Evolutionary conservation across 2,329 filamentous ascomycete species (phyloP).

Genomic region (Penicillium sp.): DNA sequence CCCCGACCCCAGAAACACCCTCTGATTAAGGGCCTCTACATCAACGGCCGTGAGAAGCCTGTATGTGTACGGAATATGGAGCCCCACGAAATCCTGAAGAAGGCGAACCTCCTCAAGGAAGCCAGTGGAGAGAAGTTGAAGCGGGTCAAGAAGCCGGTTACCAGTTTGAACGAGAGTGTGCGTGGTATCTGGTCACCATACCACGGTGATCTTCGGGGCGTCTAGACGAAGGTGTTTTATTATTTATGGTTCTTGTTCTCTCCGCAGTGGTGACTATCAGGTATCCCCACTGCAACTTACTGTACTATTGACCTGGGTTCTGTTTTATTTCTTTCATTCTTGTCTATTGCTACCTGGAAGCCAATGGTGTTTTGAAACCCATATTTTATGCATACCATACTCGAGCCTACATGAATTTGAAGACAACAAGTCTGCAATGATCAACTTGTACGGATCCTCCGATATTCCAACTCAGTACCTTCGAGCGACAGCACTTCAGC

Average conservation of each 20-base stretch:
- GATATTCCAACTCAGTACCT: no score
- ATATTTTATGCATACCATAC: conserved; percentile 25
- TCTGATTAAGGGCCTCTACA: conserved; percentile 82
- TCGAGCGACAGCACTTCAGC: no score
- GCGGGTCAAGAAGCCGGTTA: conserved; percentile 57
- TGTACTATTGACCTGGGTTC: conserved; percentile 29
- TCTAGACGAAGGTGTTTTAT: conserved; percentile 34
- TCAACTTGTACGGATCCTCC: neutral
- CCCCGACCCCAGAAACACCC: conserved; percentile 89
- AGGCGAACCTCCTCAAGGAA: conserved; percentile 55
- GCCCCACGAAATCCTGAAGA: conserved; percentile 74
- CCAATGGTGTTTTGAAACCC: conserved; percentile 11
- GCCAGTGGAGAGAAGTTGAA: conserved; percentile 50
- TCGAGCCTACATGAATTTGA: conserved; percentile 11
- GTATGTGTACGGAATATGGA: conserved; percentile 88
- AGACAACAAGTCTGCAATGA: neutral
- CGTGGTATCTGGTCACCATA: conserved; percentile 64
- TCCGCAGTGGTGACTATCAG: conserved; percentile 7
- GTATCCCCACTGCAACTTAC: conserved; percentile 17
- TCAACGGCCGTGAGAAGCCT: conserved; percentile 82
- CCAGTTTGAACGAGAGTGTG: conserved; percentile 61
- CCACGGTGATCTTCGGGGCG: conserved; percentile 53
- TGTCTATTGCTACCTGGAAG: conserved; percentile 14
- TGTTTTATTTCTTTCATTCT: conserved; percentile 16
- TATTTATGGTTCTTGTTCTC: conserved; percentile 8